Conservation (phyloP, 1,139 yeast genomes). For the Geotrichum fermentans region DNA sequence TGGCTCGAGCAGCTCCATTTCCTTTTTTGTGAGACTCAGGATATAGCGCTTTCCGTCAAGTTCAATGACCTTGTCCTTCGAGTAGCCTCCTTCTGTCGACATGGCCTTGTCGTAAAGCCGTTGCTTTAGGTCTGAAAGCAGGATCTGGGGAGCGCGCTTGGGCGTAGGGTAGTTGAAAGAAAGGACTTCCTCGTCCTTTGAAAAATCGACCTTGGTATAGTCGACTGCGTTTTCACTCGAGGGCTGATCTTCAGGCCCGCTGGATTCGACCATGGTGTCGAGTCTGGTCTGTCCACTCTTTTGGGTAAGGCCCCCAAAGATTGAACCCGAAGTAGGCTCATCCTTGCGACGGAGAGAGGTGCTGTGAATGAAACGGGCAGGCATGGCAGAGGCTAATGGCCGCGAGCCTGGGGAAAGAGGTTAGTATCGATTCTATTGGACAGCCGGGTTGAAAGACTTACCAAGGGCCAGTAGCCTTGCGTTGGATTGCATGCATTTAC, state of each 20-base stretch:
- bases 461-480: slow-evolving; percentile 7
- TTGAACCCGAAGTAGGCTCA: slow-evolving; percentile 14
- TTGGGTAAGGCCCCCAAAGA: slow-evolving; percentile 17
- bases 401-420: slow-evolving; percentile 7
- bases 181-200: slow-evolving; percentile 18
- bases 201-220: slow-evolving; percentile 20
- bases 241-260: slow-evolving; percentile 3
- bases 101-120: slow-evolving; percentile 61
- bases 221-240: slow-evolving; percentile 8
- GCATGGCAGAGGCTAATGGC: slow-evolving; percentile 7
- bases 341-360: slow-evolving; percentile 11
- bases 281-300: slow-evolving; percentile 11
- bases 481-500: slow-evolving; percentile 7
- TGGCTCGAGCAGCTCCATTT: slow-evolving; percentile 75
- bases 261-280: slow-evolving; percentile 11
- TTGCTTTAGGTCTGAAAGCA: slow-evolving; percentile 70
- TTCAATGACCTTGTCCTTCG: slow-evolving; percentile 53
- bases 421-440: slow-evolving; percentile 5
- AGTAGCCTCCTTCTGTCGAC: slow-evolving; percentile 61
- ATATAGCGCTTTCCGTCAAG: slow-evolving; percentile 52
- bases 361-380: slow-evolving; percentile 10
- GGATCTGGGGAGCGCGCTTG: slow-evolving; percentile 42
- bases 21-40: slow-evolving; percentile 55
- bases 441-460: background rate
- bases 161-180: slow-evolving; percentile 25